Percentiles rank a stretch among this genome's conserved stretches.
Evolutionary conservation across 1,139 yeast genomes (phyloP).

Genomic region (Nakaseomyces nivariensis): DNA sequence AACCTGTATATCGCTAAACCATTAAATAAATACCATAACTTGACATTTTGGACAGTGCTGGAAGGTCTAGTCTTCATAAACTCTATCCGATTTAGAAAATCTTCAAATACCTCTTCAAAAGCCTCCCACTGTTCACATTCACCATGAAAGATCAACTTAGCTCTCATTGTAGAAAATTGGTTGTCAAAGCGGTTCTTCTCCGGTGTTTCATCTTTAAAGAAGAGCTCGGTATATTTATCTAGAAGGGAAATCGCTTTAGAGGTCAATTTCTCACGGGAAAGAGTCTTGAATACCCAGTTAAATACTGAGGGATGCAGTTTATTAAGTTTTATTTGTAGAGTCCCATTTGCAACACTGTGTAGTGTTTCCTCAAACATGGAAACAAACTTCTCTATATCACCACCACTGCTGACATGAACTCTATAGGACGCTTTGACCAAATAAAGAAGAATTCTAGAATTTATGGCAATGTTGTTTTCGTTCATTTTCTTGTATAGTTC

Average conservation of each 20-base stretch:
- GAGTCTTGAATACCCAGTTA: constrained; percentile 28
- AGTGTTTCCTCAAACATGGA: constrained; percentile 26
- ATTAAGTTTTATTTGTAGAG: constrained; percentile 15
- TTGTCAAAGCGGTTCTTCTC: constrained; percentile 15
- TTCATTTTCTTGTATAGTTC: constrained; percentile 36
- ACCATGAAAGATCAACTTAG: constrained; percentile 27
- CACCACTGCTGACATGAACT: constrained; percentile 29
- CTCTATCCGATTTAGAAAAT: constrained; percentile 25
- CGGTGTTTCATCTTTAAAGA: constrained; percentile 14
- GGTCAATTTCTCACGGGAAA: constrained; percentile 26
- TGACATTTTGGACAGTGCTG: constrained; percentile 20
- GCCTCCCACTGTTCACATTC: constrained; percentile 29
- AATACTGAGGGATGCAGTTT: constrained; percentile 28
- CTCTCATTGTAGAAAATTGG: constrained; percentile 26
- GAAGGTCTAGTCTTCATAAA: constrained; percentile 25
- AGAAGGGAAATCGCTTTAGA: constrained; percentile 27
- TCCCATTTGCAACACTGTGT: constrained; percentile 19
- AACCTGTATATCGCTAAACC: constrained; percentile 29
- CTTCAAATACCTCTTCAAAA: constrained; percentile 24
- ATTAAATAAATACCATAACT: constrained; percentile 16
- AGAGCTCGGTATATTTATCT: constrained; percentile 24
- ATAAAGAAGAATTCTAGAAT: constrained; percentile 34
- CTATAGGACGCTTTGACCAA: constrained; percentile 37
- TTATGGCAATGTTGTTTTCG: constrained; percentile 28
- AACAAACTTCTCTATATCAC: constrained; percentile 23